phyloP scores from a whole-genome alignment of 129 eudicot genomes.

The Heracleum sosnowskyi region DNA sequence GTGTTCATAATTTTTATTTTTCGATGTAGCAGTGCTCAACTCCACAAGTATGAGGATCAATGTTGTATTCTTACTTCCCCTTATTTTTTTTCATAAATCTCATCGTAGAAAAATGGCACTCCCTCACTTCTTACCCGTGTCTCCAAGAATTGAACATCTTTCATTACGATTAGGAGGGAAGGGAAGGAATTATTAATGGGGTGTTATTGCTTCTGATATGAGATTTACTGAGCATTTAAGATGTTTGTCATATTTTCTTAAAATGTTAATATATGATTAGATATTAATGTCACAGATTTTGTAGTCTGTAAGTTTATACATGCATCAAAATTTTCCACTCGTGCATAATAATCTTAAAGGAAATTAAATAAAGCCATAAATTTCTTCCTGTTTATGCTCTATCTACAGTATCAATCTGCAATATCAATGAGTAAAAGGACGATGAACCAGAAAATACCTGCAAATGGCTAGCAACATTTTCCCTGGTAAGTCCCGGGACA shows the following conservation, averaged over 20 bases:
- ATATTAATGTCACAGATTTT: not conserved
- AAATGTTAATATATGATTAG: not conserved
- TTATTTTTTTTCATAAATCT: too few species aligned
- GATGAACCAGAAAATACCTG: not conserved
- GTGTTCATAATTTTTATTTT: too few species aligned
- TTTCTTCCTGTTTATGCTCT: not conserved
- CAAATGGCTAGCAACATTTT: constrained; percentile 9
- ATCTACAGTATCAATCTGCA: not conserved
- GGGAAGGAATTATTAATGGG: not conserved
- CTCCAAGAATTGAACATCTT: too few species aligned
- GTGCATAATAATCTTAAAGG: not conserved
- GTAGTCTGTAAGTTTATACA: not conserved
- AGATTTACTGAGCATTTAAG: not conserved
- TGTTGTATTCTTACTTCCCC: not conserved
- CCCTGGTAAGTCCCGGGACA: constrained; percentile 1
- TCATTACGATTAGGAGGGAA: not conserved
- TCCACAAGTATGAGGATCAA: too few species aligned
- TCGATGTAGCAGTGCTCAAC: too few species aligned
- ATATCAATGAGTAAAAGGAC: not conserved
- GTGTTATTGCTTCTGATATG: not conserved
- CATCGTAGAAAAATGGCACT: too few species aligned
- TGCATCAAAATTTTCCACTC: not conserved
- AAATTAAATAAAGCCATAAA: not conserved
- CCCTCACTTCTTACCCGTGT: too few species aligned
- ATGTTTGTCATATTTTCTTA: not conserved